Percentiles rank a stretch among this genome's conserved stretches.
Evolutionary conservation across 2,329 filamentous ascomycete genomes (phyloP).

Genomic region (Fusarium graminum): DNA sequence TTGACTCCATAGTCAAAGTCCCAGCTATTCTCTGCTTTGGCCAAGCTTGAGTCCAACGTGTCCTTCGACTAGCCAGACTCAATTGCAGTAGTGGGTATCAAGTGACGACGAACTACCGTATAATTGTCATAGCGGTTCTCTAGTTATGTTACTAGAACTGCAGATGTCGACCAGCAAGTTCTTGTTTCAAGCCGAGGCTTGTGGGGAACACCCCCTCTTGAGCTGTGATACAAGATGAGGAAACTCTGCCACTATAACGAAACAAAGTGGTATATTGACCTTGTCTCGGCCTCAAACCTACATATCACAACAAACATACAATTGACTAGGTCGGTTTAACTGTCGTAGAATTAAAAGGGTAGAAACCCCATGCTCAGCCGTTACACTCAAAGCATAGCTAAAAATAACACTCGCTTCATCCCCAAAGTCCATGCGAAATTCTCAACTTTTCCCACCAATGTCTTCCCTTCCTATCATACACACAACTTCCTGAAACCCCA

Average conservation of each 20-base stretch:
- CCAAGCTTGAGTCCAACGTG: too few species aligned
- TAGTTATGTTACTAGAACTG: background rate
- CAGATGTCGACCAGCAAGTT: constrained; percentile 24
- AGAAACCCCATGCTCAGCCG: background rate
- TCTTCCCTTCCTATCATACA: constrained; percentile 27
- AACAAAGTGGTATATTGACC: background rate
- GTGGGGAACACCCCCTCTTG: constrained; percentile 17
- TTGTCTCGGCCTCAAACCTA: background rate
- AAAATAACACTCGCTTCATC: background rate
- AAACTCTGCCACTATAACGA: background rate
- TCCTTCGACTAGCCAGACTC: too few species aligned
- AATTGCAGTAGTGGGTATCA: too few species aligned
- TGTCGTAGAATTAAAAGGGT: constrained; percentile 2
- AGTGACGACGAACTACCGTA: too few species aligned
- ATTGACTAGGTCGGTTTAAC: background rate
- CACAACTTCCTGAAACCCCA: constrained; percentile 34
- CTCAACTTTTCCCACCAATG: constrained; percentile 18
- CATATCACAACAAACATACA: background rate
- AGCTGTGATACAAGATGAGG: background rate
- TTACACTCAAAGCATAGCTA: background rate
- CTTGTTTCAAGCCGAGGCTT: constrained; percentile 29
- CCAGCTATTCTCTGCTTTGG: too few species aligned
- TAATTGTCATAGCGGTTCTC: background rate
- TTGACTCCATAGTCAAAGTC: background rate
- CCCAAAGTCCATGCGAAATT: background rate